phyloP scores from a whole-genome alignment of 257 asterid species.

The Leptodermis oblonga region DNA sequence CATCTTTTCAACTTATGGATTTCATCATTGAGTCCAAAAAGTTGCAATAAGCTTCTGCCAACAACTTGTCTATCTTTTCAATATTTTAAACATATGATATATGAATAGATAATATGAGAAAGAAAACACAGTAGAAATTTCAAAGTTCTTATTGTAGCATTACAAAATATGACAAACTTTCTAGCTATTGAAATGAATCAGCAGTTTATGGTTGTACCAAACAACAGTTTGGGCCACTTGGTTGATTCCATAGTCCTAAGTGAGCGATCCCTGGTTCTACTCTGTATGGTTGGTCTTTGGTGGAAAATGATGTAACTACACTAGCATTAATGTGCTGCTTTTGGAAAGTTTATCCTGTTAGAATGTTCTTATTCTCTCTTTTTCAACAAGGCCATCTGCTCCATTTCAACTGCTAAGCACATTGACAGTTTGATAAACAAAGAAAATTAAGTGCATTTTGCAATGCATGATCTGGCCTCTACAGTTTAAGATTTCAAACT shows the following conservation, averaged over 20 bases:
- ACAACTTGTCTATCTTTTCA: neutral
- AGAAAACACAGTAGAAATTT: neutral
- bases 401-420: neutral
- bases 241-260: neutral
- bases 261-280: neutral
- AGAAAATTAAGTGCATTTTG: neutral
- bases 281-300: neutral
- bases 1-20: conserved; percentile 1
- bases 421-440: neutral
- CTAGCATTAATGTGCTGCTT: neutral
- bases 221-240: neutral
- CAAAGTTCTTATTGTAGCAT: neutral
- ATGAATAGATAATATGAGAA: neutral
- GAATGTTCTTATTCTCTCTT: neutral
- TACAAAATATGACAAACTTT: neutral
- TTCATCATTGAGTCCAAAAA: neutral
- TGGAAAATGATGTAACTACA: neutral
- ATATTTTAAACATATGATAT: neutral
- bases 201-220: neutral
- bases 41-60: neutral
- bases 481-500: neutral
- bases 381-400: neutral
- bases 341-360: neutral
- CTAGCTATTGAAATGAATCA: neutral
- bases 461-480: neutral